phyloP scores from a whole-genome alignment of 257 asterid species.

The Nyctanthes arbortristis region DNA sequence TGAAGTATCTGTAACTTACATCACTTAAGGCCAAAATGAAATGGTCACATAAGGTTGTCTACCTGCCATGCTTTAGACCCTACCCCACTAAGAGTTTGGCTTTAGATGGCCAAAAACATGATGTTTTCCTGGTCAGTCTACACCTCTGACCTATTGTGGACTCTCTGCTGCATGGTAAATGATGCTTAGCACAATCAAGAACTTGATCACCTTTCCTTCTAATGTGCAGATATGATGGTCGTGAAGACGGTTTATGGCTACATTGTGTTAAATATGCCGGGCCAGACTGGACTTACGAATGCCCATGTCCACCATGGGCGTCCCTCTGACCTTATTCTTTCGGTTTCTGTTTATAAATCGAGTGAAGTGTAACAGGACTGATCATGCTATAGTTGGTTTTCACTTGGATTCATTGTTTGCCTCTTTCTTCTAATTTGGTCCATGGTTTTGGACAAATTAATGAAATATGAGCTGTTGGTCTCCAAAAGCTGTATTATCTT shows the following conservation, averaged over 20 bases:
- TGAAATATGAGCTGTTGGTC: too few relatives aligned
- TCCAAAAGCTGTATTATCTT: not conserved
- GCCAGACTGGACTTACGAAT: slow-evolving; percentile 76
- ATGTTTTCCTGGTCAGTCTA: not conserved
- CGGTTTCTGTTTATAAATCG: not conserved
- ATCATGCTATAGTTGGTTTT: too few relatives aligned
- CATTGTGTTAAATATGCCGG: slow-evolving; percentile 85
- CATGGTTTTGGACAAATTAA: too few relatives aligned
- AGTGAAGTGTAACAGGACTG: too few relatives aligned
- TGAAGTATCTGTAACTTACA: not conserved
- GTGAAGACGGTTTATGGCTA: slow-evolving; percentile 87
- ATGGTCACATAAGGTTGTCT: not conserved
- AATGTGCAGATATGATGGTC: slow-evolving; percentile 70
- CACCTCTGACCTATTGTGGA: not conserved
- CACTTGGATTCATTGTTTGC: too few relatives aligned
- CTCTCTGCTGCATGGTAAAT: not conserved
- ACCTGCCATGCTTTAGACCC: not conserved
- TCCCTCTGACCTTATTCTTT: slow-evolving; percentile 20
- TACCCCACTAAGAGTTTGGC: not conserved
- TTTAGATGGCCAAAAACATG: not conserved
- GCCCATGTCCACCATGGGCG: slow-evolving; percentile 89
- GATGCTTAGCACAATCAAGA: not conserved
- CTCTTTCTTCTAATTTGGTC: too few relatives aligned
- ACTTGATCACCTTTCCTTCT: not conserved
- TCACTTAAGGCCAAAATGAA: not conserved